Evolutionary conservation across 116 monocot genomes (phyloP).

Genomic region (Iris pallida): DNA sequence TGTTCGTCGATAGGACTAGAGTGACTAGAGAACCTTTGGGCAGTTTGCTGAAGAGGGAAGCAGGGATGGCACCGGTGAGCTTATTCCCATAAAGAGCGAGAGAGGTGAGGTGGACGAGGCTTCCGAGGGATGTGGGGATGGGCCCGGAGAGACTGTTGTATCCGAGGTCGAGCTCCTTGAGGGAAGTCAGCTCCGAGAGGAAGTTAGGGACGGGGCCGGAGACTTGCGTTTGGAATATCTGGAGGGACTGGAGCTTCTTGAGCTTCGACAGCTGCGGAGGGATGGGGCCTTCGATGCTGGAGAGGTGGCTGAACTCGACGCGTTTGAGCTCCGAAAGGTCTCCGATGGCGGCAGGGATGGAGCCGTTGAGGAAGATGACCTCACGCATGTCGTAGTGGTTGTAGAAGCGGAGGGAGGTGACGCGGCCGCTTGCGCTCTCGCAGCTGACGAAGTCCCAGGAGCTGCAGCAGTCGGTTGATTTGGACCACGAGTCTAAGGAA

Average conservation of each 20-base stretch:
- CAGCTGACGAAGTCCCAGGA: neutral
- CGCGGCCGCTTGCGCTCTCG: neutral
- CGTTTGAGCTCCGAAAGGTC: neutral
- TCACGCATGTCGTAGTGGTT: neutral
- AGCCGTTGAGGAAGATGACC: neutral
- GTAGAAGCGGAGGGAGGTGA: neutral
- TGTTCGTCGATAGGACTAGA: slow-evolving; percentile 75
- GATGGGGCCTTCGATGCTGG: neutral
- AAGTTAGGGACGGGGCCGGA: neutral
- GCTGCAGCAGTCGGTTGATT: neutral
- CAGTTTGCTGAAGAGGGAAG: slow-evolving; percentile 40
- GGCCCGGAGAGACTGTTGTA: neutral
- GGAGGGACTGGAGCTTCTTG: neutral
- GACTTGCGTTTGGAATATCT: neutral
- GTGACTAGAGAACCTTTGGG: slow-evolving; percentile 42
- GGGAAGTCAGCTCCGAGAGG: slow-evolving; percentile 1
- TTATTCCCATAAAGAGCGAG: slow-evolving; percentile 78
- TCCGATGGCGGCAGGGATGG: neutral
- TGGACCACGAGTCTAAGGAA: too few species aligned
- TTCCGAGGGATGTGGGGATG: neutral
- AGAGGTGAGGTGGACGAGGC: slow-evolving; percentile 28
- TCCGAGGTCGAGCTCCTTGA: neutral
- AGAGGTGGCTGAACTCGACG: neutral
- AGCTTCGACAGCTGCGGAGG: neutral
- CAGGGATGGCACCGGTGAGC: slow-evolving; percentile 53